Percentiles rank a stretch among this genome's conserved stretches.
These are phyloP conservation scores for Yamadazyma endophytica DNA, from an alignment of 805 yeast genomes.

Conservation along the genomic window DNA sequence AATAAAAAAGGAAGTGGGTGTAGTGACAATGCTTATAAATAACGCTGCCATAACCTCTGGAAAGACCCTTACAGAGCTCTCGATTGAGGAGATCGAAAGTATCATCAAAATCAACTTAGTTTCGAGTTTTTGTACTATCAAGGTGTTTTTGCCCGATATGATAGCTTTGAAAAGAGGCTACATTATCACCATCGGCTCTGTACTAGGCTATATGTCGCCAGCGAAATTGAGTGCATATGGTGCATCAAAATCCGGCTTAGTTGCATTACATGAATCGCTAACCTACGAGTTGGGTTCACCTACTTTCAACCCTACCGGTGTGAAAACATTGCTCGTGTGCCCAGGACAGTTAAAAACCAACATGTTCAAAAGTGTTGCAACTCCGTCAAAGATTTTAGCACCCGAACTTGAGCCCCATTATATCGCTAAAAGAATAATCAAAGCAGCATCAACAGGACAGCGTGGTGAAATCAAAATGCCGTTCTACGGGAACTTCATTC, in stretches of 20 bases:
- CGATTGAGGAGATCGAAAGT: slow-evolving; percentile 55
- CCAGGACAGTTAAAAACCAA: slow-evolving; percentile 83
- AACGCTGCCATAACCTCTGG: slow-evolving; percentile 80
- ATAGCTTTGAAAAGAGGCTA: slow-evolving; percentile 58
- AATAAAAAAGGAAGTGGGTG: slow-evolving; percentile 50
- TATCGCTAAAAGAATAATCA: slow-evolving; percentile 58
- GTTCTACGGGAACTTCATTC: slow-evolving; percentile 69
- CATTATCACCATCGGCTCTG: slow-evolving; percentile 78
- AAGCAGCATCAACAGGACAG: slow-evolving; percentile 55
- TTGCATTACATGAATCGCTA: slow-evolving; percentile 80
- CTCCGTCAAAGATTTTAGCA: slow-evolving; percentile 75
- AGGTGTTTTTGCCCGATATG: slow-evolving; percentile 74
- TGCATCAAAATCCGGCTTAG: slow-evolving; percentile 82
- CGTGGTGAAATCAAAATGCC: slow-evolving; percentile 73
- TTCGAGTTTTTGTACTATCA: slow-evolving; percentile 66
- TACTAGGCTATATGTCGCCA: slow-evolving; percentile 81
- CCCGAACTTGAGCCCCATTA: slow-evolving; percentile 71
- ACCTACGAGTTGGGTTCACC: slow-evolving; percentile 64
- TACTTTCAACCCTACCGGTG: slow-evolving; percentile 41
- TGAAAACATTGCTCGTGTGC: slow-evolving; percentile 72
- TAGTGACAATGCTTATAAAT: slow-evolving; percentile 67
- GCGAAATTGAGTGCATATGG: slow-evolving; percentile 81
- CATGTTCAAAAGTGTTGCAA: slow-evolving; percentile 68
- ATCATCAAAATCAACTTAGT: slow-evolving; percentile 65
- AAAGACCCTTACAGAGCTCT: slow-evolving; percentile 48